Percentiles rank a stretch among this genome's conserved stretches.
phyloP scores from a whole-genome alignment of 2,329 filamentous ascomycete genomes.

The Beauveria sp. region DNA sequence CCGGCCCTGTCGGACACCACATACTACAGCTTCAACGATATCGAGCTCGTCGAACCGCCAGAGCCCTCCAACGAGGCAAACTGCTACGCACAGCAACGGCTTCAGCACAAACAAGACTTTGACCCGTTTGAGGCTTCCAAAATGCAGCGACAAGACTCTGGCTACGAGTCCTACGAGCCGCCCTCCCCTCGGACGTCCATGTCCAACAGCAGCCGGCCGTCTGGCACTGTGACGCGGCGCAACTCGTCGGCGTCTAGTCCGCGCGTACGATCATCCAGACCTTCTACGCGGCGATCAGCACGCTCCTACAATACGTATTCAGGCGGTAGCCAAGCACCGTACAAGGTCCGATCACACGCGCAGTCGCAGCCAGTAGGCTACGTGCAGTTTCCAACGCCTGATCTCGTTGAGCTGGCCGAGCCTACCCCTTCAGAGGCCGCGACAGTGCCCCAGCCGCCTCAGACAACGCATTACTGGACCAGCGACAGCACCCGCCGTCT shows the following conservation, averaged over 20 bases:
- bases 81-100: slow-evolving; percentile 8
- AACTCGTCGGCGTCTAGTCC: slow-evolving; percentile 16
- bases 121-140: slow-evolving; percentile 20
- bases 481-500: slow-evolving; percentile 54
- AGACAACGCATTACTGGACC: slow-evolving; percentile 61
- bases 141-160: slow-evolving; percentile 51
- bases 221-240: slow-evolving; percentile 13
- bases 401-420: slow-evolving; percentile 26
- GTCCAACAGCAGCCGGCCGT: slow-evolving; percentile 20
- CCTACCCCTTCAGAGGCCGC: slow-evolving; percentile 14
- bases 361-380: slow-evolving; percentile 30
- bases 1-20: slow-evolving; percentile 40
- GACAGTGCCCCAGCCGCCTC: slow-evolving; percentile 37
- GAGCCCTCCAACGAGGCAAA: slow-evolving; percentile 19
- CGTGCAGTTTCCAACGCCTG: slow-evolving; percentile 43
- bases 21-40: slow-evolving; percentile 48
- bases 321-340: slow-evolving; percentile 22
- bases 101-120: slow-evolving; percentile 7
- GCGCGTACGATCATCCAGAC: slow-evolving; percentile 29
- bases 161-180: slow-evolving; percentile 44
- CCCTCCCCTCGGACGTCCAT: slow-evolving; percentile 29
- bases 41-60: slow-evolving; percentile 38
- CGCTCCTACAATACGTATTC: slow-evolving; percentile 26
- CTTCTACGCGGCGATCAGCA: slow-evolving; percentile 33
- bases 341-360: slow-evolving; percentile 26